Base-by-base conservation (phyloP, 495 filamentous ascomycete genomes). In the Hypoxylon subgilvum region DNA sequence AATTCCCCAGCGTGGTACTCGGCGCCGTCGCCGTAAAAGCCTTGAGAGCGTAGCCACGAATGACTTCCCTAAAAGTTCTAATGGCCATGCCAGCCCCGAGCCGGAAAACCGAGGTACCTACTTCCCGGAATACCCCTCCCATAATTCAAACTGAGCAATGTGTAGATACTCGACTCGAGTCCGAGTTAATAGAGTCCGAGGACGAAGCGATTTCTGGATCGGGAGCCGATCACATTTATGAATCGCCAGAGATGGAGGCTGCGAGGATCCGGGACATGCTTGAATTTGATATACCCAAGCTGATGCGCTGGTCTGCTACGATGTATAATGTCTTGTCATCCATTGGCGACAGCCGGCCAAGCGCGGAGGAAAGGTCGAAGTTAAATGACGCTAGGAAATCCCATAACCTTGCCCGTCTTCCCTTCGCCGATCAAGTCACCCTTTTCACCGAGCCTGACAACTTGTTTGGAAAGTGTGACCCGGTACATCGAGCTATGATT, bases 261-360 rank as follows among this genome's bases (percentile, higher is more conserved):
- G 65, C 51, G 10, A 65, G 44, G 45, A 45, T 70, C 7, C 39
- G 63, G 13, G 67, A 70, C 22, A 35, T 68, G 27, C 53, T 70
- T 39, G 65, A 70, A 28, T 70, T 65, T 54, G 67, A 68, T 14
- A 57, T 68, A 25, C 67, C 67, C 14, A 68, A 68, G 36, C 39
- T 70, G 30, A 32, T 27, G n/a, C 61, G 61, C 42, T 68, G 67
- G 61, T 63, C 57, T 27, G 54, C 36, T 1, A 63, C 42, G 21
- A 49, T 58, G 30, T 58, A 63, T 14, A 45, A 52, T 10, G 21
- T 56, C 23, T 40, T 70, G 16, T 39, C 42, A 9, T 45, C 46
- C 52, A 17, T 61, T 22, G 30, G 40, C 25, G 18, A 19, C 8
- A 31, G 49, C 16, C 30, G 55, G 19, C 52, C 48, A 21, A 52